These are phyloP conservation scores for Poa annua DNA, from an alignment of 176 grass and related monocot genomes.

Conservation along the genomic window DNA sequence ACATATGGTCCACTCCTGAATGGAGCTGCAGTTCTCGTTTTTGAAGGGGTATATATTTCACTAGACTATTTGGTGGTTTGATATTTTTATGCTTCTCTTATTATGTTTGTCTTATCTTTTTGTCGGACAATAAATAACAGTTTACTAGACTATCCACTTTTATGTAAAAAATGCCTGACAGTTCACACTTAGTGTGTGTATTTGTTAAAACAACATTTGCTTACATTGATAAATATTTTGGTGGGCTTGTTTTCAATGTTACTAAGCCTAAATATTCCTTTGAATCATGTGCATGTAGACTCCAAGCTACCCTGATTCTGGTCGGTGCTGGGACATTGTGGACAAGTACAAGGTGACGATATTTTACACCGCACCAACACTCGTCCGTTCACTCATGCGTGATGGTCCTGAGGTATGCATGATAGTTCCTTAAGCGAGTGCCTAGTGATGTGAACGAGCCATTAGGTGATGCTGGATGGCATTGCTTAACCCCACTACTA, in stretches of 20 bases:
- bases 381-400: constrained; percentile 90
- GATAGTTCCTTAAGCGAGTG: constrained; percentile 1
- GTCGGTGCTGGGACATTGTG: constrained; percentile 94
- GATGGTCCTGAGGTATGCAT: constrained; percentile 74
- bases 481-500: constrained; percentile 19
- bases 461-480: constrained; percentile 14
- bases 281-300: constrained; percentile 57
- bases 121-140: constrained; percentile 24
- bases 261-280: constrained; percentile 38
- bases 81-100: neutral
- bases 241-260: neutral
- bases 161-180: constrained; percentile 30
- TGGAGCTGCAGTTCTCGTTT: constrained; percentile 76
- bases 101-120: constrained; percentile 26
- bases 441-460: neutral
- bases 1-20: constrained; percentile 87
- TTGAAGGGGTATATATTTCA: constrained; percentile 74
- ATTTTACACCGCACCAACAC: constrained; percentile 96
- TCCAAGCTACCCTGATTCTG: constrained; percentile 89
- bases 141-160: constrained; percentile 5
- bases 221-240: constrained; percentile 24
- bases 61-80: neutral
- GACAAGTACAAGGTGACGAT: constrained; percentile 95
- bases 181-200: constrained; percentile 8
- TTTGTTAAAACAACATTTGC: constrained; percentile 5